Conservation (phyloP, 1,139 yeast genomes). For the Yamadazyma friedrichii region DNA sequence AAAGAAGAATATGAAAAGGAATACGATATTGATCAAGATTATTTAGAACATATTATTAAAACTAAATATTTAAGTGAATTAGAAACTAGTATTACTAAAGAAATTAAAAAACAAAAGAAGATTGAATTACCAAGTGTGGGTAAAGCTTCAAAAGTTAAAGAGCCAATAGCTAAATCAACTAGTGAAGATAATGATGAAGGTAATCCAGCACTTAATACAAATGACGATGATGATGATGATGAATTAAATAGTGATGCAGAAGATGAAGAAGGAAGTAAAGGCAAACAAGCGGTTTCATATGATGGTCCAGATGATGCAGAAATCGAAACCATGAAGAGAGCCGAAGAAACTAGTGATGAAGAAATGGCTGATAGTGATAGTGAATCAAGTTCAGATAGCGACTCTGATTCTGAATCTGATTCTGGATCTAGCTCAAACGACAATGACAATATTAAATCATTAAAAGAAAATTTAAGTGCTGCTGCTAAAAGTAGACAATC, state of each 20-base stretch:
- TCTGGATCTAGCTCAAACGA: conserved; percentile 15
- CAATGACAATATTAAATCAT: conserved; percentile 21
- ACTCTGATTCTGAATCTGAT: conserved; percentile 21
- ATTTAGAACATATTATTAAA: conserved; percentile 70
- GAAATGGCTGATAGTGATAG: conserved; percentile 29
- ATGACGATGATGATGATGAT: conserved; percentile 49
- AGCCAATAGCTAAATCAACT: conserved; percentile 37
- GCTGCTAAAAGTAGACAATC: conserved; percentile 81
- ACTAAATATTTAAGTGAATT: conserved; percentile 64
- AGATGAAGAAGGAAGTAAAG: conserved; percentile 45
- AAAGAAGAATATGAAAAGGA: conserved; percentile 77
- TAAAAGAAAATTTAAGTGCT: conserved; percentile 39
- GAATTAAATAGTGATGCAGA: conserved; percentile 16
- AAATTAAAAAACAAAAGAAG: conserved; percentile 77
- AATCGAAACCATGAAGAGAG: conserved; percentile 79
- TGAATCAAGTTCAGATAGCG: conserved; percentile 23
- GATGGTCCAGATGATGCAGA: conserved; percentile 96
- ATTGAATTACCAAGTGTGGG: conserved; percentile 65
- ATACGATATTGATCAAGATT: conserved; percentile 81
- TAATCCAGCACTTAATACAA: conserved; percentile 13
- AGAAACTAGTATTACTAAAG: conserved; percentile 73
- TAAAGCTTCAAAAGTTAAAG: conserved; percentile 59
- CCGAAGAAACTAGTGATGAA: conserved; percentile 72
- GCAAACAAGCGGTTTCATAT: conserved; percentile 86
- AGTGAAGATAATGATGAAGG: conserved; percentile 51